A percentile compares a stretch with the other conserved stretches of the same genome.
These are phyloP conservation scores for Voacanga thouarsii DNA, from an alignment of 257 asterid genomes.

Conservation along the genomic window DNA sequence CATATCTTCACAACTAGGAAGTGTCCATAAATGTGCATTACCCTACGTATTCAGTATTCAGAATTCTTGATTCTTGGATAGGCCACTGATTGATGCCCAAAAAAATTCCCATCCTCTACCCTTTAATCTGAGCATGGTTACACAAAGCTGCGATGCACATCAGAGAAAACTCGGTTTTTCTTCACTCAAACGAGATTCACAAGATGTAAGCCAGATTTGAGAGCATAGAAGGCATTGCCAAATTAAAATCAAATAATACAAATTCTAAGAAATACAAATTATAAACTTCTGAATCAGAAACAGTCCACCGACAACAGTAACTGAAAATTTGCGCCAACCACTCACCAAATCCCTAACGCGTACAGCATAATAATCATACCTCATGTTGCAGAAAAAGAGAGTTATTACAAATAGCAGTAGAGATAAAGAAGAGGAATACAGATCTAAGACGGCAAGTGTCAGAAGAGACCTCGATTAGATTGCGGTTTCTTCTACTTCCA, in stretches of 20 bases:
- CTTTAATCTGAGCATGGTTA: not conserved
- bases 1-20: not conserved
- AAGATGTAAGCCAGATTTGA: no score
- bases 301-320: not conserved
- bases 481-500: not conserved
- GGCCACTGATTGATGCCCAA: not conserved
- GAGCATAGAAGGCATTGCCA: no score
- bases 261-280: no score
- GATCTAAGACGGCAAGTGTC: not conserved
- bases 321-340: not conserved
- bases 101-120: not conserved
- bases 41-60: not conserved
- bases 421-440: no score
- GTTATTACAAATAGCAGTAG: not conserved
- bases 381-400: not conserved
- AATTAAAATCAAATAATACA: no score
- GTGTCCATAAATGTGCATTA: not conserved
- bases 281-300: not conserved
- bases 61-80: no score
- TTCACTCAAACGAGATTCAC: no score
- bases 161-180: no score
- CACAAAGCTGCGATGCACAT: no score
- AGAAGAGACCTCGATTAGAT: not conserved
- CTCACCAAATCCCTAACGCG: not conserved
- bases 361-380: no score